Evolutionary conservation across 805 yeast species (phyloP).

Genomic region (Zygosaccharomyces pseudorouxii): DNA sequence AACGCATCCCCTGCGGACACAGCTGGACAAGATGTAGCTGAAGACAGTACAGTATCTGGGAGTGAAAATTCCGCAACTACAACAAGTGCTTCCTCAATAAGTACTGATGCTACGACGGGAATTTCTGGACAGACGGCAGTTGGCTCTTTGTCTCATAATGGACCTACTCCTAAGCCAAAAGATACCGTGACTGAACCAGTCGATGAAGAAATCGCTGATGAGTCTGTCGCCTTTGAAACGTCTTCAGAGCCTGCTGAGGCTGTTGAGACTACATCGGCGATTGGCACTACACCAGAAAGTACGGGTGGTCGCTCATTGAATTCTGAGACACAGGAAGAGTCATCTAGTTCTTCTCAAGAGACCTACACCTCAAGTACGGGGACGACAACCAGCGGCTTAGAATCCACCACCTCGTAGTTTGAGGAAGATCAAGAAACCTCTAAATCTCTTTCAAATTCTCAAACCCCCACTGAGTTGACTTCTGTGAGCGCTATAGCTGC

Average conservation of each 20-base stretch:
- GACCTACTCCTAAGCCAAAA: constrained; percentile 1
- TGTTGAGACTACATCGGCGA: background rate
- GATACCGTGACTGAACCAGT: background rate
- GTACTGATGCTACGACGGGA: background rate
- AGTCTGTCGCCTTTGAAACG: background rate
- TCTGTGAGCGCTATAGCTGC: background rate
- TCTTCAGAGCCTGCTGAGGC: background rate
- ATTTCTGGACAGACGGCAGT: background rate
- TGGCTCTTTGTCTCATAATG: constrained; percentile 1
- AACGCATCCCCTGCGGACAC: background rate
- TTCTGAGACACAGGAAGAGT: background rate
- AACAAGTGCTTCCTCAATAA: background rate
- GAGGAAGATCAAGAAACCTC: background rate
- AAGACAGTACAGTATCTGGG: background rate
- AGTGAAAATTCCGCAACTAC: background rate
- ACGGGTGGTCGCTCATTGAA: background rate
- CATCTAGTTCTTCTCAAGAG: background rate
- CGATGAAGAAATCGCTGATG: background rate
- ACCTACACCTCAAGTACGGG: too few relatives aligned
- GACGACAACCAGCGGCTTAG: background rate
- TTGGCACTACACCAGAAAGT: background rate
- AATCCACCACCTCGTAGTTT: background rate
- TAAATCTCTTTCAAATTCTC: background rate
- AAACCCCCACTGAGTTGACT: background rate
- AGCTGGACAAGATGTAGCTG: background rate